Conservation (phyloP, 345 rosid species). For the Dipteronia dyeriana region DNA sequence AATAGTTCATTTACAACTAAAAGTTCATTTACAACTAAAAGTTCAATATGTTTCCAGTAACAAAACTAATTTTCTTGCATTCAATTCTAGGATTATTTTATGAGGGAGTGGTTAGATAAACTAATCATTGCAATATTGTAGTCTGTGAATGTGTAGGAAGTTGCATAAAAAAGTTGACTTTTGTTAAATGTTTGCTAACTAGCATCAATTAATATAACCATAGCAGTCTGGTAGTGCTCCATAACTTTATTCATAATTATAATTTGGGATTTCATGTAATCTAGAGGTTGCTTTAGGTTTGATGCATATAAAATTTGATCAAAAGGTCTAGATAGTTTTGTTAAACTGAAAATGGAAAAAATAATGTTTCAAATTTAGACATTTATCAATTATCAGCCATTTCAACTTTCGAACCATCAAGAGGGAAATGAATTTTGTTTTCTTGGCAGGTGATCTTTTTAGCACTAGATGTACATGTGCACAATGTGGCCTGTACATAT, state of each 20-base stretch:
- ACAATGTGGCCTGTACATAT: constrained; percentile 58
- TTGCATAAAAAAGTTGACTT: constrained; percentile 12
- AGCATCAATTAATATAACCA: not conserved
- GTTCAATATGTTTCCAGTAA: not conserved
- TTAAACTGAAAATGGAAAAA: not conserved
- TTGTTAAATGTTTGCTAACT: not conserved
- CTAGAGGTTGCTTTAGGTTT: not conserved
- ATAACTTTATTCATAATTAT: no score
- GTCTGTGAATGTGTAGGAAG: not conserved
- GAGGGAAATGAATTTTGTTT: not conserved
- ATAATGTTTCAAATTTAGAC: not conserved
- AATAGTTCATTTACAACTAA: not conserved
- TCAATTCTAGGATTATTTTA: not conserved
- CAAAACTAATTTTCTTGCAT: not conserved
- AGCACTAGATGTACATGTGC: constrained; percentile 52
- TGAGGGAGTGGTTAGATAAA: not conserved
- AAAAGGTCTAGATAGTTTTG: not conserved
- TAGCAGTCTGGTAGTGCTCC: no score
- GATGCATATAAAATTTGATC: not conserved
- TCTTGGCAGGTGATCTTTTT: constrained; percentile 65
- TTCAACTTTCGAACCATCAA: not conserved
- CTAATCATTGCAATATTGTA: not conserved
- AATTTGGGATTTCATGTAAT: not conserved
- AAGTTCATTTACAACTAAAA: not conserved
- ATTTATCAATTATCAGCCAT: not conserved